These are phyloP conservation scores for Leucoagaricus sp. DNA, from an alignment of 1,284 basidiomycete species.

Conservation along the genomic window DNA sequence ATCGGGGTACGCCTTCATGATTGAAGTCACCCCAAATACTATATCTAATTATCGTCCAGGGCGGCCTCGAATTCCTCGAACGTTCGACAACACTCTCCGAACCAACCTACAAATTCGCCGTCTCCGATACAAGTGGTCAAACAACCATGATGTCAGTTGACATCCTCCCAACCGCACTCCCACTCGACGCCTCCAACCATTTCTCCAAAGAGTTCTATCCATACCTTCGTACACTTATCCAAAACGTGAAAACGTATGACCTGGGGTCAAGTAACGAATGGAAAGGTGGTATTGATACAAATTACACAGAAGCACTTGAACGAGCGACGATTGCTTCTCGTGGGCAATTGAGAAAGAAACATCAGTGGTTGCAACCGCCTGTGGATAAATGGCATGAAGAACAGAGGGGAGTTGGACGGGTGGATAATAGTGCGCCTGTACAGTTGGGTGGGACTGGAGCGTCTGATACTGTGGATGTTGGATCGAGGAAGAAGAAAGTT, in stretches of 20 bases:
- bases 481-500: conserved; percentile 59
- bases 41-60: conserved; percentile 39
- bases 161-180: conserved; percentile 84
- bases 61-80: conserved; percentile 83
- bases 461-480: not conserved
- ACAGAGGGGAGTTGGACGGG: not conserved
- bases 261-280: conserved; percentile 2
- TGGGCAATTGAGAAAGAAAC: conserved; percentile 55
- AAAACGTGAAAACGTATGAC: conserved; percentile 12
- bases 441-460: not conserved
- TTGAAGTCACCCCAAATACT: not conserved
- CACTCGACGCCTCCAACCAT: conserved; percentile 76
- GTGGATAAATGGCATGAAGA: conserved; percentile 45
- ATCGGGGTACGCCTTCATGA: conserved; percentile 55
- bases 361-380: conserved; percentile 60
- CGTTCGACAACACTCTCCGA: conserved; percentile 74
- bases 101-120: conserved; percentile 63
- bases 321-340: conserved; percentile 70
- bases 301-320: conserved; percentile 49
- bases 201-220: conserved; percentile 72
- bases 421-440: not conserved
- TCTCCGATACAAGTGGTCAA: conserved; percentile 1
- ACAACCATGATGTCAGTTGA: conserved; percentile 86
- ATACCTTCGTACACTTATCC: conserved; percentile 66
- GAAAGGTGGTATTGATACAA: conserved; percentile 13